Conservation (phyloP, 176 grass and related monocot species). For the Phoenix roebelenii region DNA sequence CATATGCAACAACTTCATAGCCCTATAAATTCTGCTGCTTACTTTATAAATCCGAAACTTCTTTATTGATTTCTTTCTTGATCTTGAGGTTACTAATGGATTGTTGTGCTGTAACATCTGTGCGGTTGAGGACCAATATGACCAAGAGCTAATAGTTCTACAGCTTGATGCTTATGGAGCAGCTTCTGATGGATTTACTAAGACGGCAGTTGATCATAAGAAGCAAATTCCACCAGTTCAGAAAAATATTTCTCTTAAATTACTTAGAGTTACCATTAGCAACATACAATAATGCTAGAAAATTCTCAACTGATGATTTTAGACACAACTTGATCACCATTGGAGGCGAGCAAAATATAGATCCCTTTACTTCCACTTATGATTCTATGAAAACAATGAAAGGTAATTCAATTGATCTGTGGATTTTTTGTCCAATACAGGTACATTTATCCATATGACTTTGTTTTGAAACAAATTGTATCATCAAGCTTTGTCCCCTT, state of each 20-base stretch:
- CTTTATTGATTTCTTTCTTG: conserved; percentile 40
- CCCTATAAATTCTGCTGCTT: conserved; percentile 51
- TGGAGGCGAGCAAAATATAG: too few species aligned
- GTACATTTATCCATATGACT: too few species aligned
- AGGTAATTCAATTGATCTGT: too few species aligned
- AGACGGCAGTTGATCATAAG: conserved; percentile 26
- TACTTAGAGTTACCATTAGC: too few species aligned
- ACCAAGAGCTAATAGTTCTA: conserved; percentile 13
- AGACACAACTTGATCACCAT: conserved; percentile 2
- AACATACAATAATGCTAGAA: too few species aligned
- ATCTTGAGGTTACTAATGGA: conserved; percentile 58
- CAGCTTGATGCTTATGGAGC: conserved; percentile 58
- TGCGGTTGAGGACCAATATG: conserved; percentile 22
- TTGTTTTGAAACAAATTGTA: too few species aligned
- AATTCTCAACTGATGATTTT: too few species aligned
- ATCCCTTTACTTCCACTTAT: too few species aligned
- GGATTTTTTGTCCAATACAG: too few species aligned
- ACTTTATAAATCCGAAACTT: conserved; percentile 56
- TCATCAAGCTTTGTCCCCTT: too few species aligned
- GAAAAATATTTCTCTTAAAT: neutral
- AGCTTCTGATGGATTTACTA: conserved; percentile 37
- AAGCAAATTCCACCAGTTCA: conserved; percentile 42
- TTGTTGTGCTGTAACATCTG: conserved; percentile 32
- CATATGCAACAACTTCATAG: conserved; percentile 67
- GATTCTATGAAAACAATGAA: too few species aligned